phyloP scores from a whole-genome alignment of 805 yeast species.

The Wickerhamiella australiensis region DNA sequence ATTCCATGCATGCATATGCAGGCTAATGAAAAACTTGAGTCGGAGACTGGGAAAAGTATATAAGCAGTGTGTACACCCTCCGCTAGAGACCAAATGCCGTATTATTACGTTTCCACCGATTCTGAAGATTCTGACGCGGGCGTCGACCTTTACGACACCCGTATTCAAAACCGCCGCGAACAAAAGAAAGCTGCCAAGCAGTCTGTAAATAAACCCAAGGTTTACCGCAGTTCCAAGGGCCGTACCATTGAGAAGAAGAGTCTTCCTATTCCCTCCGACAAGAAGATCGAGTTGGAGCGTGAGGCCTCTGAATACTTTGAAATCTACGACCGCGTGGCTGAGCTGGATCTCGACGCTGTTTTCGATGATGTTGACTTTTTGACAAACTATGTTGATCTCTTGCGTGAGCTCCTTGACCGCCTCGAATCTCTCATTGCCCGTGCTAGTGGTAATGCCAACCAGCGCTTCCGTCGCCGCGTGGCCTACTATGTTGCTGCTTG shows the following conservation, averaged over 20 bases:
- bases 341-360: conserved; percentile 31
- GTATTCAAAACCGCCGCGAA: conserved; percentile 10
- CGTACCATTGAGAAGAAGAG: conserved; percentile 8
- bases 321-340: conserved; percentile 21
- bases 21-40: conserved; percentile 8
- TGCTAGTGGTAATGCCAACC: conserved; percentile 21
- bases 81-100: conserved; percentile 20
- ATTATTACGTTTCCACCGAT: conserved; percentile 24
- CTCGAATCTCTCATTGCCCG: conserved; percentile 20
- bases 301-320: conserved; percentile 23
- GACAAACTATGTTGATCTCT: conserved; percentile 17
- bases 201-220: conserved; percentile 9
- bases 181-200: conserved; percentile 7
- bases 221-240: conserved; percentile 6
- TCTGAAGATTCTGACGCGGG: conserved; percentile 19
- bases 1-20: conserved; percentile 11
- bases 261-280: conserved; percentile 11
- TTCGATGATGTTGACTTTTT: conserved; percentile 23
- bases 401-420: conserved; percentile 22
- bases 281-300: conserved; percentile 18
- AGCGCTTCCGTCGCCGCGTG: conserved; percentile 23
- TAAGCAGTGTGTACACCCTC: not conserved
- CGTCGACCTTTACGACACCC: conserved; percentile 9
- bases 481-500: conserved; percentile 23
- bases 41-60: conserved; percentile 3